These are phyloP conservation scores for Ocimum tenuiflorum DNA, from an alignment of 257 asterid species.

Conservation along the genomic window DNA sequence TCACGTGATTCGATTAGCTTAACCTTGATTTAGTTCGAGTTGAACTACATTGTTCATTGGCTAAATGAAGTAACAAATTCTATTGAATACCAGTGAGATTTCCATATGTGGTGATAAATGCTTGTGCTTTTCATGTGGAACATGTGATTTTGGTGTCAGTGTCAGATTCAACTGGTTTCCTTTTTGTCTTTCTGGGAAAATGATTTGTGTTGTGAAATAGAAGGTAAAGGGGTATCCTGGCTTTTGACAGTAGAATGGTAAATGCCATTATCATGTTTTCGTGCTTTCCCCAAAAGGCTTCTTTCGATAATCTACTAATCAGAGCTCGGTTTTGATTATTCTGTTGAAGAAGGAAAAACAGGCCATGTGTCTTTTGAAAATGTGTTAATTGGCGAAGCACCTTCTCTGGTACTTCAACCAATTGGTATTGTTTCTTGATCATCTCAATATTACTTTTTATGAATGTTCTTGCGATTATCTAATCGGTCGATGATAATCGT, in stretches of 20 bases:
- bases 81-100: not conserved
- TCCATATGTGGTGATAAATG: not conserved
- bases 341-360: constrained; percentile 28
- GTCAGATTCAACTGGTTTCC: not conserved
- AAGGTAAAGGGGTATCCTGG: not conserved
- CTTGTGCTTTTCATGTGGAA: not conserved
- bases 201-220: not conserved
- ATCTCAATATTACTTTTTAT: not conserved
- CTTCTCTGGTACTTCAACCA: constrained; percentile 36
- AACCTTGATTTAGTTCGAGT: not conserved
- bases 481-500: constrained; percentile 10
- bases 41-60: constrained; percentile 10
- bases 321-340: constrained; percentile 28
- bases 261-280: not conserved
- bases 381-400: constrained; percentile 26
- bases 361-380: constrained; percentile 23
- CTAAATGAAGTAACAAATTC: not conserved
- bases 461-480: constrained; percentile 1
- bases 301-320: not conserved
- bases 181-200: not conserved
- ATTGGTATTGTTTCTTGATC: constrained; percentile 28
- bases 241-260: not conserved
- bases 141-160: not conserved
- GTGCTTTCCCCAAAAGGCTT: not conserved
- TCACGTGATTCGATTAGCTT: not conserved